Evolutionary conservation across 192 early-diverging fungal species (phyloP).

Genomic region (Nowakowskiella sp.): DNA sequence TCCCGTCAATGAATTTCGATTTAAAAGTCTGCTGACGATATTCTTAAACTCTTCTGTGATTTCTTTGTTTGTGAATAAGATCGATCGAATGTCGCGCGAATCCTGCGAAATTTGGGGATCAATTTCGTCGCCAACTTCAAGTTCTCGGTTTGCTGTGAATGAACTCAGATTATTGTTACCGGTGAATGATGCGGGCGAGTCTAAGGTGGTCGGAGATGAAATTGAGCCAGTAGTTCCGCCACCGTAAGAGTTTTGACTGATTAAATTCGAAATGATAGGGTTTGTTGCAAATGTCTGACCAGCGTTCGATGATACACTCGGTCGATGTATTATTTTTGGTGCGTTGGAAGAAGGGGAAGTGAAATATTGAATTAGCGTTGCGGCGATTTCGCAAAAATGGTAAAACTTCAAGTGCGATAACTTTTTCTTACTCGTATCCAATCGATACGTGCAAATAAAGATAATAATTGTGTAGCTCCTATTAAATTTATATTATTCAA

Average conservation of each 20-base stretch:
- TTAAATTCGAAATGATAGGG: too few relatives aligned
- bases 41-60: conserved; percentile 30
- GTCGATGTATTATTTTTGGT: background rate
- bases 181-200: too few relatives aligned
- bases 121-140: conserved; percentile 21
- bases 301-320: background rate
- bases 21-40: conserved; percentile 10
- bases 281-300: too few relatives aligned
- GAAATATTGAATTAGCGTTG: conserved; percentile 33
- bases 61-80: conserved; percentile 37
- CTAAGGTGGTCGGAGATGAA: too few relatives aligned
- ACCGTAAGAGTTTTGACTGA: too few relatives aligned
- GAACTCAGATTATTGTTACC: too few relatives aligned
- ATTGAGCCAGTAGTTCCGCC: too few relatives aligned
- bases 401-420: conserved; percentile 30
- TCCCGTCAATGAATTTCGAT: background rate
- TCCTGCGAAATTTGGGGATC: conserved; percentile 37
- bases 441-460: conserved; percentile 41
- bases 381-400: conserved; percentile 35
- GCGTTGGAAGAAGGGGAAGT: conserved; percentile 8
- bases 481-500: background rate
- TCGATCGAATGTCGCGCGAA: conserved; percentile 29
- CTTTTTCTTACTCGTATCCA: conserved; percentile 49
- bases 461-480: conserved; percentile 44
- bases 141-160: conserved; percentile 8